Evolutionary conservation across 257 asterid genomes (phyloP).

Genomic region (Solanum lycopersicoides): DNA sequence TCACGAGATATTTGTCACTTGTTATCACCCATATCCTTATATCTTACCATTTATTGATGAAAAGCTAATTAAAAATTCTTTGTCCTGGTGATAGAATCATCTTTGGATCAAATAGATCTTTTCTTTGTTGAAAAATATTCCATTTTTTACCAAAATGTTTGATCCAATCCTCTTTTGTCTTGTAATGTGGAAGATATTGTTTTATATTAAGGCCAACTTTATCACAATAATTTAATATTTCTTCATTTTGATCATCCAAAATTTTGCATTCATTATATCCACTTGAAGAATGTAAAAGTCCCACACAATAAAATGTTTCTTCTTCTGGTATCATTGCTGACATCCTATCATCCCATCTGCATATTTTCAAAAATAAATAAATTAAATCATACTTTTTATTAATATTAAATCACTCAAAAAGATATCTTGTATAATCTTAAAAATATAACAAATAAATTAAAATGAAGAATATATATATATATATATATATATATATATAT

Average conservation of each 20-base stretch:
- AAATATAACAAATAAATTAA: no score
- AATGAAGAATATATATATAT: no score
- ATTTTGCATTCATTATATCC: slow-evolving; percentile 3
- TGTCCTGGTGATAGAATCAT: slow-evolving; percentile 38
- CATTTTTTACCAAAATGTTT: slow-evolving; percentile 44
- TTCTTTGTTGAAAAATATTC: slow-evolving; percentile 28
- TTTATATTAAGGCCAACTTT: slow-evolving; percentile 20
- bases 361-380: not conserved
- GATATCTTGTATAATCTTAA: no score
- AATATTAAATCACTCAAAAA: not conserved
- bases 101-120: slow-evolving; percentile 33
- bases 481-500: no score
- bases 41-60: not conserved
- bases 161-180: slow-evolving; percentile 31
- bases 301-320: slow-evolving; percentile 31
- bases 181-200: slow-evolving; percentile 46
- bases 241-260: slow-evolving; percentile 20
- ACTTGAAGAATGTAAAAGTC: slow-evolving; percentile 24
- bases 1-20: no score
- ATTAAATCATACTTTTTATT: no score
- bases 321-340: slow-evolving; percentile 46
- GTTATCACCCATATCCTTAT: no score
- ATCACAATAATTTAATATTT: slow-evolving; percentile 27
- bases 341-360: slow-evolving; percentile 34
- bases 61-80: slow-evolving; percentile 16